Evolutionary conservation across 129 eudicot genomes (phyloP).

Genomic region (Centella asiatica): DNA sequence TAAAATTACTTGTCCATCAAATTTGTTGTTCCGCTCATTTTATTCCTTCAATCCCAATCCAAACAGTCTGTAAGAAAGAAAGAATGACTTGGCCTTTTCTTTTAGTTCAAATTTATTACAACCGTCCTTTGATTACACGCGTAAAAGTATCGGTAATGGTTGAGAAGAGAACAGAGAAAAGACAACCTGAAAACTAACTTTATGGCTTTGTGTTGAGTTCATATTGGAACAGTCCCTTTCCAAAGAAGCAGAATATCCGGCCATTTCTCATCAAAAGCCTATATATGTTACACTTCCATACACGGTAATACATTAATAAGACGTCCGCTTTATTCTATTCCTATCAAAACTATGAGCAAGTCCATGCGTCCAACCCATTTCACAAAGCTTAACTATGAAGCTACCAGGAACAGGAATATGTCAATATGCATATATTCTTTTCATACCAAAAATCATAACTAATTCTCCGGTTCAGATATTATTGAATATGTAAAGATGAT

Average conservation of each 20-base stretch:
- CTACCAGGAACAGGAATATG: background rate
- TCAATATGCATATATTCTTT: background rate
- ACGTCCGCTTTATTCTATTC: conserved; percentile 2
- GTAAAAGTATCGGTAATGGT: too few species aligned
- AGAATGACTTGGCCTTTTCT: too few species aligned
- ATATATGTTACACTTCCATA: background rate
- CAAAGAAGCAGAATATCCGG: too few species aligned
- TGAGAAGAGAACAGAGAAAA: too few species aligned
- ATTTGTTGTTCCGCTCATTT: too few species aligned
- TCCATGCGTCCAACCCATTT: background rate
- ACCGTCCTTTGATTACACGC: too few species aligned
- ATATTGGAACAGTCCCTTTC: background rate
- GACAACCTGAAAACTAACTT: too few species aligned
- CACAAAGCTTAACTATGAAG: conserved; percentile 5
- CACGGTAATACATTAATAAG: background rate
- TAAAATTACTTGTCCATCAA: too few species aligned
- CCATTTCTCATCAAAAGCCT: background rate
- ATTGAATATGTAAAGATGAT: background rate
- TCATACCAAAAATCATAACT: background rate
- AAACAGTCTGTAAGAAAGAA: too few species aligned
- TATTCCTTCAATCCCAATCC: too few species aligned
- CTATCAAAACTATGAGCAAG: background rate
- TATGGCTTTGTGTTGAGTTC: too few species aligned
- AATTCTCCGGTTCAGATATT: background rate
- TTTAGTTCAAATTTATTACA: too few species aligned